Conservation (phyloP, 2,329 filamentous ascomycete genomes). For the Microsporum canis region DNA sequence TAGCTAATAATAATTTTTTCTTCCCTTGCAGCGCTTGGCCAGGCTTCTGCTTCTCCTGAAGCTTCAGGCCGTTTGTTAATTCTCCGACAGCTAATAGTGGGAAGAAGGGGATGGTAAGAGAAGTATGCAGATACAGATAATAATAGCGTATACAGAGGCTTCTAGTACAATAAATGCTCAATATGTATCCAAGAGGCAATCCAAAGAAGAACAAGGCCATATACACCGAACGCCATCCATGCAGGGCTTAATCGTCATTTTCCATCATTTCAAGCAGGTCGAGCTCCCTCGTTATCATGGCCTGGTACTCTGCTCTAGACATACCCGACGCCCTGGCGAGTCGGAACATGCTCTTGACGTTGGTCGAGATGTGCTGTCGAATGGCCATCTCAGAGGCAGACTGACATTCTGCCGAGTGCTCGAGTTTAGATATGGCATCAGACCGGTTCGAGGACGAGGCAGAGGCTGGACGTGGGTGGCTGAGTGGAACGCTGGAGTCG, state of each 20-base stretch:
- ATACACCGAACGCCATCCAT: constrained; percentile 1
- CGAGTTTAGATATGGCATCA: constrained; percentile 43
- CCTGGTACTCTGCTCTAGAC: constrained; percentile 47
- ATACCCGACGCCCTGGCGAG: constrained; percentile 50
- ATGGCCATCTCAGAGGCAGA: constrained; percentile 49
- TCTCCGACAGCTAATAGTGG: neutral
- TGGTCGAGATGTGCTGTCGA: constrained; percentile 52
- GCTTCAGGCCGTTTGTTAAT: neutral
- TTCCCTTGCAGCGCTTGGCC: constrained; percentile 1
- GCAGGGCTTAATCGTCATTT: constrained; percentile 24
- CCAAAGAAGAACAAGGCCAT: neutral
- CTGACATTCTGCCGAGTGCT: constrained; percentile 41
- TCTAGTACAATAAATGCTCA: neutral
- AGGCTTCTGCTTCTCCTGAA: neutral
- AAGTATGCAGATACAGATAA: neutral
- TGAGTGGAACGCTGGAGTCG: constrained; percentile 19
- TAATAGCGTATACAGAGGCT: neutral
- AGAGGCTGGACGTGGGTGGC: constrained; percentile 34
- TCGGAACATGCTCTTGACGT: constrained; percentile 53
- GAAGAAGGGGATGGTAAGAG: neutral
- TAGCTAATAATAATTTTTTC: neutral
- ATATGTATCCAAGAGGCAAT: neutral
- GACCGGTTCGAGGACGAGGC: constrained; percentile 31
- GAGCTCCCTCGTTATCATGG: constrained; percentile 48
- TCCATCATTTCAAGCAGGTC: constrained; percentile 48